Evolutionary conservation across 164 flowering plant species (phyloP).

Genomic region (Malania oleifera): DNA sequence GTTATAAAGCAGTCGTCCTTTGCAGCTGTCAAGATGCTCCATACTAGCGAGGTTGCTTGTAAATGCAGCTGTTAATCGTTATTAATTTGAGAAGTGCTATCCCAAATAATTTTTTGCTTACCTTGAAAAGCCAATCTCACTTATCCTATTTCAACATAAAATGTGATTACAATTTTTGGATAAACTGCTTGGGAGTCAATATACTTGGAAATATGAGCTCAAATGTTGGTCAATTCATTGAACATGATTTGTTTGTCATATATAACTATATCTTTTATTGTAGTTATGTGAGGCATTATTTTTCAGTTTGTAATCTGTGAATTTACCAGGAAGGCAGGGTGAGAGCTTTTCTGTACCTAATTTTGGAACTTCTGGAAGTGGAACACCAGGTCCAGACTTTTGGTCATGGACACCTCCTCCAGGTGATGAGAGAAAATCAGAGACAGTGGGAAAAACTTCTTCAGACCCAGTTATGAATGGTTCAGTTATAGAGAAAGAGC

Average conservation of each 20-base stretch:
- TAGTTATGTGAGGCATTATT: not conserved
- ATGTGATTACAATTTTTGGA: too few relatives aligned
- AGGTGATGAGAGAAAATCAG: slow-evolving; percentile 15
- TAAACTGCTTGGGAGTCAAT: too few relatives aligned
- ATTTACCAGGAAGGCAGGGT: slow-evolving; percentile 30
- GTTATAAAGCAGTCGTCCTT: too few relatives aligned
- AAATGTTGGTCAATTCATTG: not conserved
- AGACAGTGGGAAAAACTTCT: slow-evolving; percentile 21
- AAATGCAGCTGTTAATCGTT: too few relatives aligned
- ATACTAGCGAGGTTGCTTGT: too few relatives aligned
- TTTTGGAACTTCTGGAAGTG: slow-evolving; percentile 26
- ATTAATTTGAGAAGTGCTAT: too few relatives aligned
- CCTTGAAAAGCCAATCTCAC: too few relatives aligned
- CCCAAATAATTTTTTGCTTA: too few relatives aligned
- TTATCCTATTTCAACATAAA: too few relatives aligned
- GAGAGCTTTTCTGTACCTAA: slow-evolving; percentile 18
- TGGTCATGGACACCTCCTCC: slow-evolving; percentile 93
- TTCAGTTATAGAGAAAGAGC: slow-evolving; percentile 63
- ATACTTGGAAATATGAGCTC: too few relatives aligned
- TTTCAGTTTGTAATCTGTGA: not conserved
- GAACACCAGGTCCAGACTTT: slow-evolving; percentile 88
- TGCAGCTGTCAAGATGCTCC: too few relatives aligned
- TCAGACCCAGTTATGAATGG: slow-evolving; percentile 19
- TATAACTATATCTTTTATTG: not conserved
- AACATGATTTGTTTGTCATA: not conserved